Evolutionary conservation across 2,329 filamentous ascomycete species (phyloP).

Genomic region (Hawksworthiomyces lignivorus): DNA sequence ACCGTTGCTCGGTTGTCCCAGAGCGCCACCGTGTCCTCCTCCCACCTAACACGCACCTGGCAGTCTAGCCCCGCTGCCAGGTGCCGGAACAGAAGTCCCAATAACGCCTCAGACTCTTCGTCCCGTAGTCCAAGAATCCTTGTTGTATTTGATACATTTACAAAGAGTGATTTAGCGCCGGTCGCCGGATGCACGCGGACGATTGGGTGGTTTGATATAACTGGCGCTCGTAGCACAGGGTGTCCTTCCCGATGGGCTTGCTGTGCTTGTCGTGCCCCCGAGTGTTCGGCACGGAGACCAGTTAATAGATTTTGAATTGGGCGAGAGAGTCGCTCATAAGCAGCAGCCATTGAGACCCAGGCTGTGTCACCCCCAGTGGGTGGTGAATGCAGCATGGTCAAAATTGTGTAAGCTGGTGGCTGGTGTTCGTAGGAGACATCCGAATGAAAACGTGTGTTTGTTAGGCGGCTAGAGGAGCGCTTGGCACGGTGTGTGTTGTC

Average conservation of each 20-base stretch:
- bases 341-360: slow-evolving; percentile 27
- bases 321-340: slow-evolving; percentile 27
- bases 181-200: slow-evolving; percentile 74
- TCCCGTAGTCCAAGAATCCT: slow-evolving; percentile 56
- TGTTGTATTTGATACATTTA: slow-evolving; percentile 58
- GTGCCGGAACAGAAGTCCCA: slow-evolving; percentile 61
- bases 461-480: slow-evolving; percentile 24
- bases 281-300: slow-evolving; percentile 29
- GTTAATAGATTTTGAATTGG: slow-evolving; percentile 28
- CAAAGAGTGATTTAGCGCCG: slow-evolving; percentile 73
- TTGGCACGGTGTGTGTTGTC: slow-evolving; percentile 33
- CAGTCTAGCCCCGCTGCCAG: slow-evolving; percentile 53
- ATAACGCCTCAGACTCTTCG: slow-evolving; percentile 58
- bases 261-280: slow-evolving; percentile 28
- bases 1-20: slow-evolving; percentile 57
- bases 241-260: slow-evolving; percentile 25
- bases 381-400: slow-evolving; percentile 28
- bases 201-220: slow-evolving; percentile 67
- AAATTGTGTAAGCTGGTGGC: slow-evolving; percentile 31
- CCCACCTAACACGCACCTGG: slow-evolving; percentile 60
- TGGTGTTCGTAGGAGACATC: slow-evolving; percentile 35
- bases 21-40: slow-evolving; percentile 56
- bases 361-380: slow-evolving; percentile 29
- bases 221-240: slow-evolving; percentile 32
- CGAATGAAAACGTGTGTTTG: slow-evolving; percentile 29